Evolutionary conservation across 495 filamentous ascomycete species (phyloP).

Genomic region (Penicillium cinerascens): DNA sequence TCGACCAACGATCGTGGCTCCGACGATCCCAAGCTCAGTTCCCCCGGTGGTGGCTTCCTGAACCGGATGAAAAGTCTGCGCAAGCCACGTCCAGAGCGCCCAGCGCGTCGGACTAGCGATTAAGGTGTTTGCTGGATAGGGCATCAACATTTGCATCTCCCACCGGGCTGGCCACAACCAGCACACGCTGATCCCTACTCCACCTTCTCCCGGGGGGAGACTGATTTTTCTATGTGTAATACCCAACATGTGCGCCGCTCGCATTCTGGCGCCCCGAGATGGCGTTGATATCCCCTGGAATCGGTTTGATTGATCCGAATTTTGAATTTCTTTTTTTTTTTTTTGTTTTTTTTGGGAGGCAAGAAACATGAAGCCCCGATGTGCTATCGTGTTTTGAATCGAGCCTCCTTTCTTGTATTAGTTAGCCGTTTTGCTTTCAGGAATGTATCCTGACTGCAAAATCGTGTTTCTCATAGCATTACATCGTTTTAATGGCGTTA

Average conservation of each 20-base stretch:
- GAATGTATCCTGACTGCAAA: not conserved
- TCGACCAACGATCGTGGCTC: constrained; percentile 61
- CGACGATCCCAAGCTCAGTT: constrained; percentile 42
- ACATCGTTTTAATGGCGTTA: not conserved
- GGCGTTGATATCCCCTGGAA: constrained; percentile 23
- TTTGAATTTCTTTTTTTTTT: constrained; percentile 9
- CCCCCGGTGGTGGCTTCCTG: constrained; percentile 63
- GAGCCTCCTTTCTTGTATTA: not conserved
- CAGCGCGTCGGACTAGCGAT: constrained; percentile 41
- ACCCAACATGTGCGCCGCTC: constrained; percentile 24
- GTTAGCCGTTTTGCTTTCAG: not conserved
- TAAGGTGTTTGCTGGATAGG: constrained; percentile 5
- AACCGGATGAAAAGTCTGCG: constrained; percentile 87
- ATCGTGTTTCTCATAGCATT: not conserved
- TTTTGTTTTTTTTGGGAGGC: not conserved
- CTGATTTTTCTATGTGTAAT: constrained; percentile 25
- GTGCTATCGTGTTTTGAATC: not conserved
- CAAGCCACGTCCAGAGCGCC: constrained; percentile 48
- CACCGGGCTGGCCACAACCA: not conserved
- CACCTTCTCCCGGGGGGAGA: constrained; percentile 7
- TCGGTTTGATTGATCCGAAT: constrained; percentile 10
- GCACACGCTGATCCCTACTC: not conserved
- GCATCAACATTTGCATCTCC: constrained; percentile 3
- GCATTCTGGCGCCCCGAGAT: constrained; percentile 17
- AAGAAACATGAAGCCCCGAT: not conserved